Evolutionary conservation across 805 yeast genomes (phyloP).

Genomic region (Ogataea neopini): DNA sequence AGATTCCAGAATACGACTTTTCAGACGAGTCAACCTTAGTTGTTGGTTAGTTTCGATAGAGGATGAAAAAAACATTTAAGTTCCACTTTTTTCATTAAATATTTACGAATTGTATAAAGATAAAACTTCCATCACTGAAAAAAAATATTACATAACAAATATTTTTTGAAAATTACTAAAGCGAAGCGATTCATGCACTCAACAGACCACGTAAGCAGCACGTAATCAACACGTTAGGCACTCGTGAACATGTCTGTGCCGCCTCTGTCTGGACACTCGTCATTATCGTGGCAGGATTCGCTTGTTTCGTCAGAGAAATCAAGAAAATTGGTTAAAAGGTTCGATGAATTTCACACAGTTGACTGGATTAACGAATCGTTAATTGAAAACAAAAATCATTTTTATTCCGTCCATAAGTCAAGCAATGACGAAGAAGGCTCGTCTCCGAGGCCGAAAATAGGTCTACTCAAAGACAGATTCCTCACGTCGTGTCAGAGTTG

Average conservation of each 20-base stretch:
- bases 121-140: conserved; percentile 6
- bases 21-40: conserved; percentile 72
- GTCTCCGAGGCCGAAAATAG: conserved; percentile 10
- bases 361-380: conserved; percentile 71
- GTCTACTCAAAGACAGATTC: conserved; percentile 29
- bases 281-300: conserved; percentile 24
- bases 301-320: conserved; percentile 18
- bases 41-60: conserved; percentile 81
- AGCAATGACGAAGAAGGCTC: conserved; percentile 10
- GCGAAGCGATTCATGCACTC: too few relatives aligned
- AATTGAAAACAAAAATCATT: conserved; percentile 42
- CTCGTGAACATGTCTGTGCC: too few relatives aligned
- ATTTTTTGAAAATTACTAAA: too few relatives aligned
- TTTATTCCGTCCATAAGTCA: conserved; percentile 20
- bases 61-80: conserved; percentile 8
- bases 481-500: conserved; percentile 55
- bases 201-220: too few relatives aligned
- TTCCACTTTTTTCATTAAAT: conserved; percentile 11
- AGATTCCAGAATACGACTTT: conserved; percentile 89
- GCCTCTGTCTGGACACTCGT: conserved; percentile 12
- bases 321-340: conserved; percentile 42
- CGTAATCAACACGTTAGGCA: too few relatives aligned
- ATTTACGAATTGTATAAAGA: conserved; percentile 17
- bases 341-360: conserved; percentile 62
- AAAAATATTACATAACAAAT: background rate